Evolutionary conservation across 1,284 basidiomycete genomes (phyloP).

Genomic region (Entoloma clypeatum): DNA sequence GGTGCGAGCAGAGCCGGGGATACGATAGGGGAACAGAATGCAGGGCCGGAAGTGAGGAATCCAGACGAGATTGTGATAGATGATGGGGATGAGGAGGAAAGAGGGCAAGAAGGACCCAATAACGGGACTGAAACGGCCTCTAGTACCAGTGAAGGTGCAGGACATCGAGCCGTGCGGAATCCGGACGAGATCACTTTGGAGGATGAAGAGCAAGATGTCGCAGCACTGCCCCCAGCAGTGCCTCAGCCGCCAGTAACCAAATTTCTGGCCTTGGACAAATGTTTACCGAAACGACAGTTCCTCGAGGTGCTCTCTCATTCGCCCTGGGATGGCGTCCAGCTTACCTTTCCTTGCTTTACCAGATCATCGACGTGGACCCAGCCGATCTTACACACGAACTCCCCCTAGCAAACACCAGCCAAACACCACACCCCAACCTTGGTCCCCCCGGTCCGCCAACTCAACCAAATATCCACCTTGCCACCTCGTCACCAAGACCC

Average conservation of each 20-base stretch:
- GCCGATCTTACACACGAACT: conserved; percentile 1
- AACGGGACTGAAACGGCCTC: neutral
- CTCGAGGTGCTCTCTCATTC: conserved; percentile 61
- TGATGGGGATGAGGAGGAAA: conserved; percentile 40
- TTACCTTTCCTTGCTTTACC: neutral
- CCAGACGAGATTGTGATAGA: conserved; percentile 69
- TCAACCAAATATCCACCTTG: conserved; percentile 17
- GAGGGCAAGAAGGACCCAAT: conserved; percentile 11
- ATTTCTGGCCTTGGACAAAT: conserved; percentile 95
- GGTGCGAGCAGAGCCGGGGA: conserved; percentile 6
- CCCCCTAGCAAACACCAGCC: conserved; percentile 56
- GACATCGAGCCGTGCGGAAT: conserved; percentile 33
- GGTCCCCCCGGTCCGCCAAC: conserved; percentile 2
- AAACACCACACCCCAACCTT: conserved; percentile 47
- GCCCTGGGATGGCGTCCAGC: neutral
- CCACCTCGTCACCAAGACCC: conserved; percentile 13
- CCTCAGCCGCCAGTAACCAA: conserved; percentile 46
- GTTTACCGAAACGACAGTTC: conserved; percentile 77
- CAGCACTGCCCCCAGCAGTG: conserved; percentile 30
- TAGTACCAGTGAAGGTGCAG: neutral
- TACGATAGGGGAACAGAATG: conserved; percentile 5
- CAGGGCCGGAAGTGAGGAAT: conserved; percentile 39
- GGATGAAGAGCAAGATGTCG: conserved; percentile 52
- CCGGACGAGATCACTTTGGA: conserved; percentile 71
- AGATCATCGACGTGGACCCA: conserved; percentile 8